Evolutionary conservation across 331 rosid genomes (phyloP).

Genomic region (Dryas integrifolia): DNA sequence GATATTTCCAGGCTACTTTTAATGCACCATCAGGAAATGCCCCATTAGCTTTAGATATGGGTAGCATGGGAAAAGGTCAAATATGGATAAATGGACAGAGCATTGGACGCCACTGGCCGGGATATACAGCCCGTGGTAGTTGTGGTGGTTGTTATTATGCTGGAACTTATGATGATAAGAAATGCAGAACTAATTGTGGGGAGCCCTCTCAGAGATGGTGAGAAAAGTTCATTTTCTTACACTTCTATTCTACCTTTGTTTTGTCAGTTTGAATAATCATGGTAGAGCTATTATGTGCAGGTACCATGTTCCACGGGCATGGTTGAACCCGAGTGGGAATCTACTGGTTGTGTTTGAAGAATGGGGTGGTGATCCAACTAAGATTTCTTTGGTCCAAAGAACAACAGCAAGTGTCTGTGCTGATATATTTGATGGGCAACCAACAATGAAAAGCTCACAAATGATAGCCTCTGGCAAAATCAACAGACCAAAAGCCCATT

Average conservation of each 20-base stretch:
- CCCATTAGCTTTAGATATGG: conserved; percentile 83
- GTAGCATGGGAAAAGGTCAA: conserved; percentile 90
- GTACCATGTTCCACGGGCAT: conserved; percentile 90
- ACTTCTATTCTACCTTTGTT: background rate
- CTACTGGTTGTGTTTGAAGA: conserved; percentile 78
- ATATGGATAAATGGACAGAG: conserved; percentile 88
- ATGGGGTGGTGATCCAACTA: conserved; percentile 80
- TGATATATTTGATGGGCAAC: conserved; percentile 57
- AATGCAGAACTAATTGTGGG: conserved; percentile 68
- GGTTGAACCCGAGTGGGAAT: conserved; percentile 69
- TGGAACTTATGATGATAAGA: conserved; percentile 61
- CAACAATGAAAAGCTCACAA: conserved; percentile 37
- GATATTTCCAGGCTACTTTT: conserved; percentile 54
- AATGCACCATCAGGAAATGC: conserved; percentile 65
- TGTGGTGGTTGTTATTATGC: conserved; percentile 69
- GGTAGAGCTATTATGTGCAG: conserved; percentile 36
- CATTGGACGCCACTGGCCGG: conserved; percentile 97
- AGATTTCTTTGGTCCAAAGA: conserved; percentile 68
- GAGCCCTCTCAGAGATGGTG: conserved; percentile 91
- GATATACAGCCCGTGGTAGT: conserved; percentile 55
- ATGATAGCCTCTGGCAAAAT: conserved; percentile 38
- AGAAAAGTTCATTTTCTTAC: conserved; percentile 23
- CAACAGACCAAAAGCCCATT: conserved; percentile 48
- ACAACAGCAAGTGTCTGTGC: conserved; percentile 52
- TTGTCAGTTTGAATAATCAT: background rate